Conservation (phyloP, 2,329 filamentous ascomycete species). For the Colletotrichum liaoningense region DNA sequence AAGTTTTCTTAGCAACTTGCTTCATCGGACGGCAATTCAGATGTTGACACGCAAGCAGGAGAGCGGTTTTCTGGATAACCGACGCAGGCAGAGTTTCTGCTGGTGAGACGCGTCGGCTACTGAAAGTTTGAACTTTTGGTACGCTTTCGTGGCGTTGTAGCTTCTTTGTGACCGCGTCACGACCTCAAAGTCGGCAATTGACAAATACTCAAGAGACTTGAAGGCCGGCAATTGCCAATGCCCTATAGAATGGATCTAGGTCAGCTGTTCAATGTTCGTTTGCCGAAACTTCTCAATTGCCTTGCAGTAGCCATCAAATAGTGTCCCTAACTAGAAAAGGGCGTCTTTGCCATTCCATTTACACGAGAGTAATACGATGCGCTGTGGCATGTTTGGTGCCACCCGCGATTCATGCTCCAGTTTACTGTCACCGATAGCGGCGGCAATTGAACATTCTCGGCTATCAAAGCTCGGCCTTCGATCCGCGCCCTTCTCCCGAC, state of each 20-base stretch:
- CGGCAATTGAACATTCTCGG: conserved; percentile 27
- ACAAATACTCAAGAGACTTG: not conserved
- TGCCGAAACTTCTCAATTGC: not conserved
- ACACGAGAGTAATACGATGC: not conserved
- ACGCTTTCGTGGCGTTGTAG: too few relatives aligned
- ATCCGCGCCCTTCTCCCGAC: not conserved
- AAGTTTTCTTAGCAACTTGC: not conserved
- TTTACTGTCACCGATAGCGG: conserved; percentile 20
- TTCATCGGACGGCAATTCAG: conserved; percentile 16
- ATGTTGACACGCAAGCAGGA: not conserved
- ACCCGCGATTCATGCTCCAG: not conserved
- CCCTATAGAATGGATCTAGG: not conserved
- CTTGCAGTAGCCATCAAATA: not conserved
- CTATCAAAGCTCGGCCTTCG: conserved; percentile 26
- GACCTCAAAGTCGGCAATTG: not conserved
- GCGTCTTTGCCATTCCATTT: not conserved
- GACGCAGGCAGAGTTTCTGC: not conserved
- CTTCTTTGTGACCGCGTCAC: too few relatives aligned
- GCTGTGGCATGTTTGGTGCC: not conserved
- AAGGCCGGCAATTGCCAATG: not conserved
- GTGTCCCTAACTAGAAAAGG: not conserved
- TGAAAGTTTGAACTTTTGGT: not conserved
- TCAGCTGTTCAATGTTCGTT: not conserved
- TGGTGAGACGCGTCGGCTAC: not conserved
- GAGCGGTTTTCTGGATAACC: not conserved